Base-by-base conservation (phyloP, 768 basidiomycete species). In the Cystofilobasidium ferigula region DNA sequence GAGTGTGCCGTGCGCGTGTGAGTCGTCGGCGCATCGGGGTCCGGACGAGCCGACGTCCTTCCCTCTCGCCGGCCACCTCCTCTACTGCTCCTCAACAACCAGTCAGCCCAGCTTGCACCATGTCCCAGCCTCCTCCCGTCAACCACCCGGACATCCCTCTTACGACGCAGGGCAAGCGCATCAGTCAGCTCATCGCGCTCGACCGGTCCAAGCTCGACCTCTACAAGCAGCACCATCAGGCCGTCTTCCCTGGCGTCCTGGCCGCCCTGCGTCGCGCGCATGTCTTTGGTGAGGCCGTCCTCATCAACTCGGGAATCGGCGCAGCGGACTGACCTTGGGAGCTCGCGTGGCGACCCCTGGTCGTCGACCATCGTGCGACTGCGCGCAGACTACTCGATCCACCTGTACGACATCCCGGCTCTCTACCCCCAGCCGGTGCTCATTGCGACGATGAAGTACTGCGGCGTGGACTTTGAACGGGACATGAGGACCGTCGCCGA, bases 371-470 rank as follows among this genome's bases (percentile, higher is more conserved):
- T n/a, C n/a, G n/a, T n/a, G n/a, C n/a, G n/a, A n/a, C n/a, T n/a
- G n/a, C n/a, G n/a, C n/a, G n/a, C n/a, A 54, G 51, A 54, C 51
- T 89, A 89, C 73, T 86, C 85, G 22, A 89, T 89, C 74, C 80
- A 86, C 71, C 81, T 86, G 71, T 82, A 84, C 70, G 81, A 82
- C 22, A 71, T 74, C 20, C 75, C 73, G 10, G 40, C 47, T n/a
- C 65, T 71, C 12, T 70, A 70, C 57, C 66, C 68, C 6, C 22
- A 42, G 16, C 56, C 59, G 24, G 40, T 89, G 47, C 80, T 89
- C n/a, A 81, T 88, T 68, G 86, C 86, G n/a, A 83, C 80, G 53
- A 86, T 89, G 80, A 86, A 86, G 71, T 88, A 88, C 71, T 82
- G 78, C 0, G 88, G 87, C 0, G 66, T 76, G 3, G 81, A 89